These are phyloP conservation scores for Fusarium sublunatum DNA, from an alignment of 2,329 filamentous ascomycete species.

Conservation along the genomic window DNA sequence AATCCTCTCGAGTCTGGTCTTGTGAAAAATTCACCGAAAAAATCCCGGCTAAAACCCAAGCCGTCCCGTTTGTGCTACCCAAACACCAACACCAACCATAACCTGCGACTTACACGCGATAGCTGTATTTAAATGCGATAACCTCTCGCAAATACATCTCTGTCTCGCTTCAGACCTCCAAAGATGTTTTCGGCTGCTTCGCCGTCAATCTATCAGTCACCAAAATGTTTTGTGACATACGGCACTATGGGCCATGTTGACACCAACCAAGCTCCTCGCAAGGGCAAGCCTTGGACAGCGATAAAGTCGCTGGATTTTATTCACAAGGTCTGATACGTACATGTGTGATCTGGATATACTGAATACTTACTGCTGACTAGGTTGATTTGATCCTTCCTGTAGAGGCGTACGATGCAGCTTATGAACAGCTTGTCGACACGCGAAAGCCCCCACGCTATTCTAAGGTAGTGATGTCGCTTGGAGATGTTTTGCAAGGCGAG, in stretches of 20 bases:
- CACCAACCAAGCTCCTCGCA: constrained; percentile 74
- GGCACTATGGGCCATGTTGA: constrained; percentile 77
- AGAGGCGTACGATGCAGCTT: constrained; percentile 66
- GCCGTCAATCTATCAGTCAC: constrained; percentile 62
- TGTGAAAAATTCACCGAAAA: constrained; percentile 44
- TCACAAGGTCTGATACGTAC: constrained; percentile 66
- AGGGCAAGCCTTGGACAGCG: constrained; percentile 80
- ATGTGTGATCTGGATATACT: too few relatives aligned
- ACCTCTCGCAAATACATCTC: too few relatives aligned
- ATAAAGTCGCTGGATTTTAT: constrained; percentile 74
- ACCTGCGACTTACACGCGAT: constrained; percentile 18
- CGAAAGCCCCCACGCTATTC: constrained; percentile 64
- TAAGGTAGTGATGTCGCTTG: constrained; percentile 77
- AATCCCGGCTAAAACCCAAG: constrained; percentile 41
- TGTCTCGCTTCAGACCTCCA: not conserved
- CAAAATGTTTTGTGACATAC: constrained; percentile 81
- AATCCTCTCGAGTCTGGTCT: constrained; percentile 67
- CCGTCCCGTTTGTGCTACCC: constrained; percentile 4
- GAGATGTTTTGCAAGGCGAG: constrained; percentile 75
- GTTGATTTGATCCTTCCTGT: constrained; percentile 79
- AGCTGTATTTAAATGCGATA: not conserved
- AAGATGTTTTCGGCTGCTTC: constrained; percentile 60
- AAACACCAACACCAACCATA: constrained; percentile 2
- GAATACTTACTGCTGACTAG: constrained; percentile 44
- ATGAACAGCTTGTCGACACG: constrained; percentile 60